Percentiles rank a stretch among this genome's conserved stretches.
phyloP scores from a whole-genome alignment of 1,284 basidiomycete species.

The Kalmanozyma brasiliensis region DNA sequence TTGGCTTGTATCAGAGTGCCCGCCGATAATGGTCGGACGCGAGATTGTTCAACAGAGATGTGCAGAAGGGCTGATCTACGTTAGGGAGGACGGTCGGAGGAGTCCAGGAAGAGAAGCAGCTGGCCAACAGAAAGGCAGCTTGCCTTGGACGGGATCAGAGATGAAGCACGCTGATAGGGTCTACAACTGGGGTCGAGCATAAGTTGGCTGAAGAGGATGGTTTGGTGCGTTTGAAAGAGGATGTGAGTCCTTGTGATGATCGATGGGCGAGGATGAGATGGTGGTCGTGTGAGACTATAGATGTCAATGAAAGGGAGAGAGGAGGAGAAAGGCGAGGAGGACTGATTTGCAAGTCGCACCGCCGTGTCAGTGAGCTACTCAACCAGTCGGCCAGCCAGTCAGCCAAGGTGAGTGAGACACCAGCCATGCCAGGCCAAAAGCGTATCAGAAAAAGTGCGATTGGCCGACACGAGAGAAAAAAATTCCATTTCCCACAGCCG shows the following conservation, averaged over 20 bases:
- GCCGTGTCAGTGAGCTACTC: too few species aligned
- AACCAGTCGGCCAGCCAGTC: too few species aligned
- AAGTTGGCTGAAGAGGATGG: conserved; percentile 33
- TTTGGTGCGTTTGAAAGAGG: conserved; percentile 8
- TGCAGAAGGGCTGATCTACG: conserved; percentile 1
- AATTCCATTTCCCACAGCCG: too few species aligned
- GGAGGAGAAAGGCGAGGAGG: too few species aligned
- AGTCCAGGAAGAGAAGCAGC: conserved; percentile 62
- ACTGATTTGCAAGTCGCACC: too few species aligned
- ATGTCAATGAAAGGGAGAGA: too few species aligned
- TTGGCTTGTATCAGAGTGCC: too few species aligned
- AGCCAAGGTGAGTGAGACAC: too few species aligned
- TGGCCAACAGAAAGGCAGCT: conserved; percentile 45
- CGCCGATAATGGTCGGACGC: not conserved
- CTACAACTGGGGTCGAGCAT: conserved; percentile 64
- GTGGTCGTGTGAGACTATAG: not conserved
- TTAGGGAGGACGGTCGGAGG: conserved; percentile 62
- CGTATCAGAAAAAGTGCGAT: too few species aligned
- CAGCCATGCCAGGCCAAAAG: too few species aligned
- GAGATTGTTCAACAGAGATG: conserved; percentile 2
- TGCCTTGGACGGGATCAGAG: conserved; percentile 36
- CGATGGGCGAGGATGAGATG: not conserved
- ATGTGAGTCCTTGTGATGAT: conserved; percentile 34
- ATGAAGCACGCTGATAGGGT: conserved; percentile 50
- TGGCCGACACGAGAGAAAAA: too few species aligned